These are phyloP conservation scores for Coniochaeta sp. DNA, from an alignment of 2,329 filamentous ascomycete species.

Conservation along the genomic window DNA sequence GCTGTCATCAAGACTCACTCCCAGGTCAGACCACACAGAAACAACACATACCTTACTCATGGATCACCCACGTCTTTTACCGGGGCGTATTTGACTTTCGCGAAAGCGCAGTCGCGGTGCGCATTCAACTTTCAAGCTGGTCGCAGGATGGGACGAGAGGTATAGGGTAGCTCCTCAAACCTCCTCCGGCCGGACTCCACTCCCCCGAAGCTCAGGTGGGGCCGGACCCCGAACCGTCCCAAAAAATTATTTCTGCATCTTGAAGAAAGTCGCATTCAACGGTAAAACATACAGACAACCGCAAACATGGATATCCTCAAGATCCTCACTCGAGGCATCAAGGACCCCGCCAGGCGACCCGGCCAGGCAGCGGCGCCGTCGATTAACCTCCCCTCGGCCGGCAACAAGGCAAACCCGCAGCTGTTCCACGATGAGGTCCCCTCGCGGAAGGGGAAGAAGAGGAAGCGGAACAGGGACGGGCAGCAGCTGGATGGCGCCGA, in stretches of 20 bases:
- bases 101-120: too few species aligned
- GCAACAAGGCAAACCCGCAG: constrained; percentile 59
- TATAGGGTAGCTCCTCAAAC: neutral
- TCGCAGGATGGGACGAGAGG: too few species aligned
- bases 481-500: constrained; percentile 28
- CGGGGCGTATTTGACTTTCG: too few species aligned
- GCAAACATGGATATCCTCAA: constrained; percentile 69
- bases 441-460: constrained; percentile 38
- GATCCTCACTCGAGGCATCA: constrained; percentile 64
- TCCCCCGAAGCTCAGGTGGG: constrained; percentile 1
- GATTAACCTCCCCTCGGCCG: constrained; percentile 55
- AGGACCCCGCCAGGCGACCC: constrained; percentile 39
- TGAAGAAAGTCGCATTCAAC: neutral
- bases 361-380: constrained; percentile 23
- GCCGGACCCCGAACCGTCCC: constrained; percentile 1
- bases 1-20: too few species aligned
- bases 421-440: constrained; percentile 55
- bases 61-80: too few species aligned
- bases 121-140: too few species aligned
- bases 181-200: neutral
- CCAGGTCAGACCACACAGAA: too few species aligned
- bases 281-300: neutral
- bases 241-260: neutral
- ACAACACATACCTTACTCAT: too few species aligned
- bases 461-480: constrained; percentile 40